Evolutionary conservation across 495 filamentous ascomycete species (phyloP), one percentile per base, ranked within the genome.

Genomic region (Daldinia caldariorum): DNA sequence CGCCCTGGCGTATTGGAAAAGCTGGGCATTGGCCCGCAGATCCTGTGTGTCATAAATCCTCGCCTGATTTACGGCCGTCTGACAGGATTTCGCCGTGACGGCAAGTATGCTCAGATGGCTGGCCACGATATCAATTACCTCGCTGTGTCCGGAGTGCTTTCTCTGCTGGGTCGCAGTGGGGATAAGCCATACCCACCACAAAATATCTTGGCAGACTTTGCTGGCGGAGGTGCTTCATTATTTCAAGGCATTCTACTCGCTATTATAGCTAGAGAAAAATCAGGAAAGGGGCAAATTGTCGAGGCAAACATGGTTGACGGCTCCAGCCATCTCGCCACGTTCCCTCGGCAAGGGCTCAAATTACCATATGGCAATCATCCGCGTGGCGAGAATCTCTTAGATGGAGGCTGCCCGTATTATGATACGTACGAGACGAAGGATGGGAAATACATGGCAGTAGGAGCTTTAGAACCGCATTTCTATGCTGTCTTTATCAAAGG

Each of bases 81-180:
- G 82, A 94, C 94, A 6, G 94, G 94, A 0, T 97, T 97, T 76
- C 85, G 94, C 5, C 86, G 93, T 26, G 92, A 94, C 73, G 94
- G 94, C 0, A 89, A 88, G 69, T 97, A 96, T 79, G 86, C 86
- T 45, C 74, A 83, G 64, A 97, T 97, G 93, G 94, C 94, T 0
- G 94, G 94, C n/a, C 94, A 98, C 71, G 94, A 98, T 76, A 97
- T 98, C 76, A 98, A 98, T 74, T 98, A 97, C 78, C 89, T 98
- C 22, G 91, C 94, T 37, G 92, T 97, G 0, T 91, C 90, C 1
- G 94, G 94, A 0, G 90, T 91, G 0, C 79, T 98, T 13, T 85
- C 84, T 1, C 83, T 96, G 79, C 83, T 98, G 0, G 94, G 94
- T 0, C 82, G 90, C 0, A 79, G 79, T 26, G 85, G 83, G 3